These are phyloP conservation scores for Macroventuria anomochaeta DNA, from an alignment of 2,329 filamentous ascomycete genomes.

Conservation along the genomic window DNA sequence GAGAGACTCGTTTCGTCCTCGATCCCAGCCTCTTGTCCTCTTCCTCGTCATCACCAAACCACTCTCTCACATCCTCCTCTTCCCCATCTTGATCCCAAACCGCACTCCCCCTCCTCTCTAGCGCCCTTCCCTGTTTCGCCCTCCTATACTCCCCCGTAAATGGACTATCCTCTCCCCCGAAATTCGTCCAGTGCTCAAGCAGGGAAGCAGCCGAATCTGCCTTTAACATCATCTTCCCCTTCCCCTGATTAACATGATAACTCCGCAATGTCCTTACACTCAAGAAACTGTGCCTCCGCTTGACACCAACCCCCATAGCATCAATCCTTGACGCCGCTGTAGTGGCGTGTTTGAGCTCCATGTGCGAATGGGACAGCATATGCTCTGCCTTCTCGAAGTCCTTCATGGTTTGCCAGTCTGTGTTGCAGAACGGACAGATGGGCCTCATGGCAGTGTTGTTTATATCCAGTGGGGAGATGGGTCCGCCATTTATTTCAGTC, in stretches of 20 bases:
- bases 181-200: background rate
- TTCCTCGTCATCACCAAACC: too few relatives aligned
- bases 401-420: background rate
- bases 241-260: background rate
- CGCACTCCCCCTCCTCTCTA: background rate
- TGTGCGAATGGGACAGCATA: constrained; percentile 1
- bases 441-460: background rate
- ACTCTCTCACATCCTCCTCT: too few relatives aligned
- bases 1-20: too few relatives aligned
- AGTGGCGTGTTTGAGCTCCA: too few relatives aligned
- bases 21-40: too few relatives aligned
- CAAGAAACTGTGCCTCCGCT: background rate
- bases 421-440: constrained; percentile 2
- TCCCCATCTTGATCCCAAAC: background rate
- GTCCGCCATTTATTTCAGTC: too few relatives aligned
- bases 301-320: background rate
- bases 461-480: background rate
- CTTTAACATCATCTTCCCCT: background rate
- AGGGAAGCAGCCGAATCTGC: background rate
- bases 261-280: background rate
- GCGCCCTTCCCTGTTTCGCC: background rate
- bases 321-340: background rate
- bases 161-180: background rate
- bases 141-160: background rate
- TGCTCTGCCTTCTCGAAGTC: background rate